Conservation (phyloP, 108 stramenopile genomes). For the Nannochloropsis gaditana region DNA sequence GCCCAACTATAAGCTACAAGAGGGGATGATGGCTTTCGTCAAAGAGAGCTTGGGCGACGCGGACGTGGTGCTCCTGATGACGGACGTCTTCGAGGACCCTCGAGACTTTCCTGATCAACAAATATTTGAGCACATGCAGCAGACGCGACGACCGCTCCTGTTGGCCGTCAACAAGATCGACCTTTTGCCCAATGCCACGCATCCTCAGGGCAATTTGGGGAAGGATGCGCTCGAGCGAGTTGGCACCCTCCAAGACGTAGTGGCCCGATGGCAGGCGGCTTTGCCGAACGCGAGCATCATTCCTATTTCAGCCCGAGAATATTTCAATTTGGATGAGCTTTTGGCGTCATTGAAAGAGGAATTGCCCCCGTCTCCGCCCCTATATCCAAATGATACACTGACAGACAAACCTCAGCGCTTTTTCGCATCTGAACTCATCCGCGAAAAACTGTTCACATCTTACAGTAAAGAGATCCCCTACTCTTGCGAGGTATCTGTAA, state of each 20-base stretch:
- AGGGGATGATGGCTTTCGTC: constrained; percentile 50
- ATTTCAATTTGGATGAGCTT: constrained; percentile 23
- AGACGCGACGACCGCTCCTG: constrained; percentile 28
- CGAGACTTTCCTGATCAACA: constrained; percentile 37
- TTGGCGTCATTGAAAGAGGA: constrained; percentile 25
- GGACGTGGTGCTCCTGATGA: constrained; percentile 48
- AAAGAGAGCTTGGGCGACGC: constrained; percentile 41
- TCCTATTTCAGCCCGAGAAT: constrained; percentile 39
- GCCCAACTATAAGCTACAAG: constrained; percentile 49
- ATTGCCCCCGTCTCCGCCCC: constrained; percentile 35
- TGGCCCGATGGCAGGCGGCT: constrained; percentile 27
- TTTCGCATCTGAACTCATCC: constrained; percentile 51
- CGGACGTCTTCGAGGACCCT: constrained; percentile 41
- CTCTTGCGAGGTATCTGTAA: constrained; percentile 81
- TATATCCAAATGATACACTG: constrained; percentile 39
- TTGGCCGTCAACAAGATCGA: constrained; percentile 53
- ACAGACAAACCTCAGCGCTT: constrained; percentile 49
- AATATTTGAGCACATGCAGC: constrained; percentile 35
- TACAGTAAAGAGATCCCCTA: constrained; percentile 66
- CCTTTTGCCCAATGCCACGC: neutral
- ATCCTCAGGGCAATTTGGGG: neutral
- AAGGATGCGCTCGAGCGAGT: constrained; percentile 37
- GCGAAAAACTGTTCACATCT: constrained; percentile 48
- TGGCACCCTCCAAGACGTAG: constrained; percentile 30
- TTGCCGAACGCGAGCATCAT: constrained; percentile 34